Percentiles rank a stretch among this genome's conserved stretches.
These are phyloP conservation scores for Geranomyces michiganensis DNA, from an alignment of 192 early-diverging fungal species.

Conservation along the genomic window DNA sequence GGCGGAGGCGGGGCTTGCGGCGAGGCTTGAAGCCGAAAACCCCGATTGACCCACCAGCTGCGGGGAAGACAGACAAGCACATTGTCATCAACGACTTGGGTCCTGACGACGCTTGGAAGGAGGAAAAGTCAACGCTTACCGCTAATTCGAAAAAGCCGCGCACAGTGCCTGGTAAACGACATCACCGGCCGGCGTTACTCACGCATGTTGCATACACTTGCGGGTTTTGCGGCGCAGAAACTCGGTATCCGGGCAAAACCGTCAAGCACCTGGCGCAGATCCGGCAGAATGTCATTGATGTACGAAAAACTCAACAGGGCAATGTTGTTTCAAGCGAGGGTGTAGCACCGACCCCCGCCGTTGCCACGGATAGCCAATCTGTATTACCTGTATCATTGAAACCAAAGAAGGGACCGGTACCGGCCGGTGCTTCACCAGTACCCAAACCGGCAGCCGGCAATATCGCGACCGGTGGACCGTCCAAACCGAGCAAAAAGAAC, in stretches of 20 bases:
- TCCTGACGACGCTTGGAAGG: not conserved
- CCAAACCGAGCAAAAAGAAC: slow-evolving; percentile 5
- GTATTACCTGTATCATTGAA: not conserved
- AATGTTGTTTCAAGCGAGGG: not conserved
- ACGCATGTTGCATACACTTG: not conserved
- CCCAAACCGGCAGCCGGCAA: not conserved
- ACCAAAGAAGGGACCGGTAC: not conserved
- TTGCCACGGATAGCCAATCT: not conserved
- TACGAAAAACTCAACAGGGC: not conserved
- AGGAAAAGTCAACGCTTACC: not conserved
- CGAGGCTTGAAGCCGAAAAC: not conserved
- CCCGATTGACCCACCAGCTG: not conserved
- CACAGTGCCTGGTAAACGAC: not conserved
- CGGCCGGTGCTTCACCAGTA: not conserved
- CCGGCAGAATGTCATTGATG: not conserved
- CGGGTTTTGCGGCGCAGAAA: not conserved
- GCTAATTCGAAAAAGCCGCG: not conserved
- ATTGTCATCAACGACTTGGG: not conserved
- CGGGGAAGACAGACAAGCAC: not conserved
- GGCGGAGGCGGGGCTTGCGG: slow-evolving; percentile 2
- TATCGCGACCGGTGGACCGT: not conserved
- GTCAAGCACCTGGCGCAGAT: not conserved
- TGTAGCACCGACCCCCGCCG: not conserved
- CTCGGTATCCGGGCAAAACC: not conserved
- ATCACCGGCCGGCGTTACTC: not conserved